Evolutionary conservation across 345 rosid genomes (phyloP), one percentile per base, ranked within the genome.

Genomic region (Hibiscus tridactylites): DNA sequence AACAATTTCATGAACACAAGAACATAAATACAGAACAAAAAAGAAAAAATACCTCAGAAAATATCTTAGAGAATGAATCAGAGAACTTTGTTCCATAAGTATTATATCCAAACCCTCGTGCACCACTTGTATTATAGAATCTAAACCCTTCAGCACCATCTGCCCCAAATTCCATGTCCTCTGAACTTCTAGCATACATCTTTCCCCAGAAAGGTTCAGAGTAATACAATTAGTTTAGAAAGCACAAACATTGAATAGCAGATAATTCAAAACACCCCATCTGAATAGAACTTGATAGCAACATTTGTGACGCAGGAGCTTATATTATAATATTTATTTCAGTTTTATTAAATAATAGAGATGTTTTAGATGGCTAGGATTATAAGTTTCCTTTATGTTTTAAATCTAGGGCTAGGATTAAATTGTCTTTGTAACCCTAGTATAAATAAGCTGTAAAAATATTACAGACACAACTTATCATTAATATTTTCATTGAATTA

Each of bases 41-140:
- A 50, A 6, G 8, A 13, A 49, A 49, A 9, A 9, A 37, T 82
- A 90, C 97, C 96, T 94, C 93, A 37, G 98, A 88, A 79, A 94
- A 91, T 74, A 91, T 83, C 77, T 90, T 85, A 21, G 83, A 92
- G 81, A 94, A 94, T 13, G 98, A 91, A 81, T 85, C 85, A 58
- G 98, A 90, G 90, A 94, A 94, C 81, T 84, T 79, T 65, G 86
- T 78, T 75, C 50, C 80, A 58, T 81, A 81, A 54, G 90, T 68
- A 75, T 82, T 68, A 75, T 82, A 81, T 78, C 85, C 70, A 71
- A 84, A 90, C 47, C 83, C 87, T 77, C 83, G 84, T 26, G 84
- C 78, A 78, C 80, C 83, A 33, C 86, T 81, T 74, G 84, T 72
- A 50, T n/a, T 35, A 29, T 68, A 28, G 59, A 68, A 82, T 78